A percentile compares a stretch with the other conserved stretches of the same genome.
Conservation (phyloP, 192 early-diverging fungal genomes). For the Geranomyces variabilis region DNA sequence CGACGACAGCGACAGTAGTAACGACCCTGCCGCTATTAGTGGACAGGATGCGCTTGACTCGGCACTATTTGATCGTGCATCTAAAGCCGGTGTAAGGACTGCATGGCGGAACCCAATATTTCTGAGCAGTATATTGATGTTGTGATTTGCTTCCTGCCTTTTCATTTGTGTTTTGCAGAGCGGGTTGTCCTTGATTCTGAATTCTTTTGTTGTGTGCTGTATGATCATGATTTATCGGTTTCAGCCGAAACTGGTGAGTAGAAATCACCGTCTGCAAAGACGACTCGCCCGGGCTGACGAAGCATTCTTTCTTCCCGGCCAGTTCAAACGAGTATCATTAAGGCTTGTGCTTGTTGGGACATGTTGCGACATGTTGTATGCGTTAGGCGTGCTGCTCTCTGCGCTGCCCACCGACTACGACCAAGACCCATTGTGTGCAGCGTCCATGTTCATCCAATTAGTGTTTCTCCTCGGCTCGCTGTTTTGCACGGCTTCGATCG, state of each 20-base stretch:
- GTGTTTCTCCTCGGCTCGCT: slow-evolving; percentile 23
- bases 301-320: background rate
- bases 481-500: slow-evolving; percentile 23
- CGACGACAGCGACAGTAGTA: too few relatives aligned
- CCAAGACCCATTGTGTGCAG: slow-evolving; percentile 7
- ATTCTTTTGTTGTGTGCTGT: background rate
- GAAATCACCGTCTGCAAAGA: background rate
- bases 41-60: too few relatives aligned
- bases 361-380: slow-evolving; percentile 15
- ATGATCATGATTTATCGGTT: background rate
- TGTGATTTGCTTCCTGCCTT: too few relatives aligned
- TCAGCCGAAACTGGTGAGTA: background rate
- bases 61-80: background rate
- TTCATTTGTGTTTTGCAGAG: background rate
- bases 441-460: slow-evolving; percentile 18
- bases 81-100: background rate
- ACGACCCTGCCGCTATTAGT: too few relatives aligned
- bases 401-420: slow-evolving; percentile 12
- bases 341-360: slow-evolving; percentile 11
- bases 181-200: background rate
- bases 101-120: too few relatives aligned
- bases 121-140: too few relatives aligned
- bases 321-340: slow-evolving; percentile 25
- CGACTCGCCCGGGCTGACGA: background rate
- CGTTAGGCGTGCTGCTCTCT: slow-evolving; percentile 6